These are phyloP conservation scores for Sugiyamaella sp. DNA, from an alignment of 1,139 yeast genomes.

Conservation along the genomic window DNA sequence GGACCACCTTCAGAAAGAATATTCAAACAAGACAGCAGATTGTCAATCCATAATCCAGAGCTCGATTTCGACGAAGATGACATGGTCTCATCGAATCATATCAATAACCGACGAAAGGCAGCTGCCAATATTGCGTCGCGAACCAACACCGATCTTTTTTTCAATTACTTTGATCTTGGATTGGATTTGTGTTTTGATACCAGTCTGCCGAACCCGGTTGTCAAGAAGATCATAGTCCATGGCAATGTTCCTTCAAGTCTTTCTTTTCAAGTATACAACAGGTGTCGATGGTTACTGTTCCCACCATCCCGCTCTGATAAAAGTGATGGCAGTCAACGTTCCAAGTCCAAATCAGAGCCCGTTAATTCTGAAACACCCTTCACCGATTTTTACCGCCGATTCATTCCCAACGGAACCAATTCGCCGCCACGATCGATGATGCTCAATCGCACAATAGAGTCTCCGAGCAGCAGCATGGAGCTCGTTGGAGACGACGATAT, in stretches of 20 bases:
- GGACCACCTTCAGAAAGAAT: constrained; percentile 42
- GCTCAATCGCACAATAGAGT: constrained; percentile 35
- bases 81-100: constrained; percentile 15
- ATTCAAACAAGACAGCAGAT: constrained; percentile 37
- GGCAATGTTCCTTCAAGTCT: constrained; percentile 41
- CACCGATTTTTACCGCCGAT: constrained; percentile 20
- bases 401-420: constrained; percentile 12
- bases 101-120: not conserved
- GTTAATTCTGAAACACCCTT: constrained; percentile 30
- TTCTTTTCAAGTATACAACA: constrained; percentile 37
- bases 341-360: not conserved
- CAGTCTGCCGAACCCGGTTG: constrained; percentile 29
- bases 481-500: constrained; percentile 34
- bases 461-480: constrained; percentile 38
- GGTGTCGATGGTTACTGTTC: constrained; percentile 39
- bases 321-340: not conserved
- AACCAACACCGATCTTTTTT: constrained; percentile 30
- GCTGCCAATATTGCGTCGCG: not conserved
- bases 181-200: constrained; percentile 41
- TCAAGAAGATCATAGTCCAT: constrained; percentile 39
- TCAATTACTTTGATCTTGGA: constrained; percentile 40
- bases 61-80: constrained; percentile 27
- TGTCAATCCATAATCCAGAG: constrained; percentile 36
- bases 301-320: constrained; percentile 3
- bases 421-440: constrained; percentile 33